Conservation (phyloP, 805 yeast genomes). For the Kregervanrija pseudodelftensis region DNA sequence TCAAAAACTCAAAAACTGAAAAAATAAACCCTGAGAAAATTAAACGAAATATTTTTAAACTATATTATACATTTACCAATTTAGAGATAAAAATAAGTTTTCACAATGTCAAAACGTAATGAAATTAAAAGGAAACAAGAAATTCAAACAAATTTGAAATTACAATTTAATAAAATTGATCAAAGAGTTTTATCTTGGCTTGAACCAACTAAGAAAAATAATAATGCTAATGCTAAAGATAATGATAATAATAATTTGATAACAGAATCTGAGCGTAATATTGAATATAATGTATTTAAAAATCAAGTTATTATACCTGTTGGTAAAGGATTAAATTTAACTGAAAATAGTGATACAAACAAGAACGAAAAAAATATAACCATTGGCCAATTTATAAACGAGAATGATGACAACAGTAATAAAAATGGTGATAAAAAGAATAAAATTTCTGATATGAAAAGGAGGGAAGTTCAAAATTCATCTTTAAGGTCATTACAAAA, state of each 20-base stretch:
- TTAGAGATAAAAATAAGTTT: too few species aligned
- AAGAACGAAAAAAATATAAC: conserved; percentile 3
- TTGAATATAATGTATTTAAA: conserved; percentile 1
- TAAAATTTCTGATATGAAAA: conserved; percentile 6
- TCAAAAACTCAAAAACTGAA: not conserved
- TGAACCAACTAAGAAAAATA: not conserved
- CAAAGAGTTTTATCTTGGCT: conserved; percentile 35
- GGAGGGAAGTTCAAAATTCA: conserved; percentile 9
- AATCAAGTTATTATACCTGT: conserved; percentile 12
- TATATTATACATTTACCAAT: too few species aligned
- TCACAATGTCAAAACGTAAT: conserved; percentile 25
- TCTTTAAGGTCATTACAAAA: conserved; percentile 22
- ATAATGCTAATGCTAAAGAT: too few species aligned
- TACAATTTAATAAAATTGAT: conserved; percentile 33
- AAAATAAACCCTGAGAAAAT: not conserved
- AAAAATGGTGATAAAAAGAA: conserved; percentile 5
- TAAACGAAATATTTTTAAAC: too few species aligned
- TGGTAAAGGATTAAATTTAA: conserved; percentile 24
- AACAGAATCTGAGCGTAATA: not conserved
- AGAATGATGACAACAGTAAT: conserved; percentile 6
- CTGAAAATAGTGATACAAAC: not conserved
- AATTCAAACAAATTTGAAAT: conserved; percentile 39
- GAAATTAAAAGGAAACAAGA: conserved; percentile 41
- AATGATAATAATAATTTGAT: not conserved
- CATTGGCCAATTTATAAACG: conserved; percentile 18